Conservation (phyloP, 306 rosid genomes). For the Prinsepia uniflora region DNA sequence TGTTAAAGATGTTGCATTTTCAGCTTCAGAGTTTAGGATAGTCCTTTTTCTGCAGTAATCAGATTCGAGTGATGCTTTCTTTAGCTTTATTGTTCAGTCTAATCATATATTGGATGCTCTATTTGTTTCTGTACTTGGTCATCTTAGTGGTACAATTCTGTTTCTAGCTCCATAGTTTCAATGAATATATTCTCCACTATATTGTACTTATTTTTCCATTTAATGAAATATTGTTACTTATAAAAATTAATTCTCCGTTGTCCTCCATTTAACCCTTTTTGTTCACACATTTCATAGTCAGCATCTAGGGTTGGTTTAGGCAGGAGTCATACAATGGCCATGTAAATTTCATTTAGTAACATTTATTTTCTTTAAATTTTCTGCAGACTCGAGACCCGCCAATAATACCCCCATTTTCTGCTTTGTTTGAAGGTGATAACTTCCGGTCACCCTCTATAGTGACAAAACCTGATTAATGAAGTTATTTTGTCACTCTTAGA, state of each 20-base stretch:
- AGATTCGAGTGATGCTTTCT: background rate
- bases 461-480: background rate
- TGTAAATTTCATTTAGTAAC: background rate
- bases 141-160: background rate
- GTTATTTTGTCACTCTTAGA: background rate
- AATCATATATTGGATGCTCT: background rate
- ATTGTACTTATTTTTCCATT: background rate
- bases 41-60: background rate
- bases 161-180: background rate
- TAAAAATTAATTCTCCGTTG: background rate
- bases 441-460: too few relatives aligned
- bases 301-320: background rate
- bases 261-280: background rate
- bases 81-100: background rate
- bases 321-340: background rate
- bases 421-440: conserved; percentile 21
- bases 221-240: background rate
- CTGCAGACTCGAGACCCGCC: conserved; percentile 20
- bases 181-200: background rate
- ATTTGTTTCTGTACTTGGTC: background rate
- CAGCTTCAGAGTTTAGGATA: background rate
- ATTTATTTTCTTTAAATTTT: background rate
- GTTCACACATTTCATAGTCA: background rate
- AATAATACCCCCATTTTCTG: conserved; percentile 10
- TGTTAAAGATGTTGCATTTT: background rate